A percentile compares a stretch with the other conserved stretches of the same genome.
phyloP scores from a whole-genome alignment of 345 rosid genomes.

The Aethionema arabicum region DNA sequence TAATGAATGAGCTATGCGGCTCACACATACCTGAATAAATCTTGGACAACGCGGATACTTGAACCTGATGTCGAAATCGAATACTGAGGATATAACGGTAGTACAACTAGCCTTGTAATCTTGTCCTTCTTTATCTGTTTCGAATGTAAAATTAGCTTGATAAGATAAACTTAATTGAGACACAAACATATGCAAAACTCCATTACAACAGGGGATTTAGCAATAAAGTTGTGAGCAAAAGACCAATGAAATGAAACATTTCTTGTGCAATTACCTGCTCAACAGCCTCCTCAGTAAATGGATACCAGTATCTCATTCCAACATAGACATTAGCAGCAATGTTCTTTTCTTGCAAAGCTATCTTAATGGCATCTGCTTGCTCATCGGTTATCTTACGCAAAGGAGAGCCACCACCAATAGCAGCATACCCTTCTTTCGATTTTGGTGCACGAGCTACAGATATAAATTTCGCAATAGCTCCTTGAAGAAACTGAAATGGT shows the following conservation, averaged over 20 bases:
- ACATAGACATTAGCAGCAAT: slow-evolving; percentile 65
- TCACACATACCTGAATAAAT: slow-evolving; percentile 56
- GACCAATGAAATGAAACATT: background rate
- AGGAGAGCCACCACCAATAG: slow-evolving; percentile 96
- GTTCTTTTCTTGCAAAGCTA: slow-evolving; percentile 64
- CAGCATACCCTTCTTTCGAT: slow-evolving; percentile 96
- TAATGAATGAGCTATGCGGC: slow-evolving; percentile 1
- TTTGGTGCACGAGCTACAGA: slow-evolving; percentile 85
- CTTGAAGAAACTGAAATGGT: slow-evolving; percentile 76
- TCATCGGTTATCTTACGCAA: slow-evolving; percentile 82
- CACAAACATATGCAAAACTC: background rate
- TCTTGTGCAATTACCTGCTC: slow-evolving; percentile 50
- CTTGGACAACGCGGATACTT: slow-evolving; percentile 77
- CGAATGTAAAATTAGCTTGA: slow-evolving; percentile 12
- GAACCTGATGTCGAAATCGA: slow-evolving; percentile 96
- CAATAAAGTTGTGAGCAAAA: background rate
- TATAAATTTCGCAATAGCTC: slow-evolving; percentile 72
- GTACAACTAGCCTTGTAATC: slow-evolving; percentile 84
- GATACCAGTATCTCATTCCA: slow-evolving; percentile 93
- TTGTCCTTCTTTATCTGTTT: slow-evolving; percentile 70
- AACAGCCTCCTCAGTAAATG: slow-evolving; percentile 89
- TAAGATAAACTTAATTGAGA: slow-evolving; percentile 14
- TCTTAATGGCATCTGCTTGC: slow-evolving; percentile 74
- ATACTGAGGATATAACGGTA: slow-evolving; percentile 95
- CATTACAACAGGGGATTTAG: background rate